These are phyloP conservation scores for Phytopythium boreale DNA, from an alignment of 352 stramenopile species.

Conservation along the genomic window DNA sequence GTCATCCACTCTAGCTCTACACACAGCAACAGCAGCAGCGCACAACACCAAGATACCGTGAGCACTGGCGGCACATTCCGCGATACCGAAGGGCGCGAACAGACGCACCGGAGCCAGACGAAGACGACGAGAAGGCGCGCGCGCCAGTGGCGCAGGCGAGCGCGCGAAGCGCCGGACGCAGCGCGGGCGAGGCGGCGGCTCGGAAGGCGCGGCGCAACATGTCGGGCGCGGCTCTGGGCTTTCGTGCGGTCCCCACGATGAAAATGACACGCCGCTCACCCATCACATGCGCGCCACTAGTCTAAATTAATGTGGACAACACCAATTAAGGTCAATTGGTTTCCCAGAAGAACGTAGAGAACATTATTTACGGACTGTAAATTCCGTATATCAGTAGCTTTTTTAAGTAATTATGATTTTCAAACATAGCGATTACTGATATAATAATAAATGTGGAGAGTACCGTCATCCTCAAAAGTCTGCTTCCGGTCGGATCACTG, in stretches of 20 bases:
- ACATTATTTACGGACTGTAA: too few relatives aligned
- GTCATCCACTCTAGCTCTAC: constrained; percentile 77
- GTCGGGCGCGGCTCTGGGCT: too few relatives aligned
- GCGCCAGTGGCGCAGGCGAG: not conserved
- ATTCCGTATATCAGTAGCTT: not conserved
- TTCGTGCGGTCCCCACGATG: not conserved
- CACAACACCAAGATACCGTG: not conserved
- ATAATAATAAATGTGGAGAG: constrained; percentile 6
- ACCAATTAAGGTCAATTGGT: not conserved
- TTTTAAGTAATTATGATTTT: not conserved
- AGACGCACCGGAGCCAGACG: constrained; percentile 2
- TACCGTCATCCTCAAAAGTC: constrained; percentile 5
- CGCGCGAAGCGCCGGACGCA: constrained; percentile 8
- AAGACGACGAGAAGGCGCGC: constrained; percentile 1
- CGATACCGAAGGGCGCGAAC: not conserved
- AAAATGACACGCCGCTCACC: not conserved
- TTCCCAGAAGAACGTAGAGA: not conserved
- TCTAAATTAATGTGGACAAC: not conserved
- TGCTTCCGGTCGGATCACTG: too few relatives aligned
- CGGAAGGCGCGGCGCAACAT: constrained; percentile 7
- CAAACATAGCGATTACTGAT: not conserved
- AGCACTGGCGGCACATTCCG: not conserved
- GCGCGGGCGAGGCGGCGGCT: constrained; percentile 8
- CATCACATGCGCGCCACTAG: not conserved
- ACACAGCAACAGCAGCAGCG: not conserved